Percentiles rank a stretch among this genome's conserved stretches.
Evolutionary conservation across 352 stramenopile genomes (phyloP).

Genomic region (Pythium periplocum): DNA sequence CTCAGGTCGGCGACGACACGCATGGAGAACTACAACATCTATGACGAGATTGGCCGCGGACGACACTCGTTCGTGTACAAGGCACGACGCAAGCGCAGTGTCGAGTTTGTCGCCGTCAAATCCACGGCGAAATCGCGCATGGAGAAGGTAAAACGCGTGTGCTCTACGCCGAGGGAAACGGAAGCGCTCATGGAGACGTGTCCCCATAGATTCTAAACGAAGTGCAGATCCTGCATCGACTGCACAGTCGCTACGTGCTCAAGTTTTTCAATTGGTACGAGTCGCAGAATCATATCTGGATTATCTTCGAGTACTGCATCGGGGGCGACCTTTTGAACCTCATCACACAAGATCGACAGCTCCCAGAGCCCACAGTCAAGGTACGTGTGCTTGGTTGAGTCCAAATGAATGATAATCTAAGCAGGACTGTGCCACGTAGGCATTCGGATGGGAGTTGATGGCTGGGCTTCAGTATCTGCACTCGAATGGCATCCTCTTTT

Average conservation of each 20-base stretch:
- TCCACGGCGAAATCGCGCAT: slow-evolving; percentile 89
- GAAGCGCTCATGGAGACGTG: no score
- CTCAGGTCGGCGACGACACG: not conserved
- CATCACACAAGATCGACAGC: slow-evolving; percentile 81
- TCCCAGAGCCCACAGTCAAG: slow-evolving; percentile 77
- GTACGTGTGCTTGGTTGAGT: slow-evolving; percentile 21
- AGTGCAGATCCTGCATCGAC: slow-evolving; percentile 84
- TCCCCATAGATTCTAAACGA: slow-evolving; percentile 72
- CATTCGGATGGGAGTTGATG: slow-evolving; percentile 71
- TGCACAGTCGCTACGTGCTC: slow-evolving; percentile 82
- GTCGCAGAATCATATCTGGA: slow-evolving; percentile 93
- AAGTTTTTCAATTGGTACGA: slow-evolving; percentile 96
- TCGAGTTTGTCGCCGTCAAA: slow-evolving; percentile 94
- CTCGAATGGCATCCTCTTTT: slow-evolving; percentile 84
- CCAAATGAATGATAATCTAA: no score
- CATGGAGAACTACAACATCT: slow-evolving; percentile 96
- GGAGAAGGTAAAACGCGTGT: slow-evolving; percentile 67
- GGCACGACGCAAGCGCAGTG: slow-evolving; percentile 86
- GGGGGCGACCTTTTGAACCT: slow-evolving; percentile 88
- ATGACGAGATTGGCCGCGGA: slow-evolving; percentile 91
- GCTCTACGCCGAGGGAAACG: not conserved
- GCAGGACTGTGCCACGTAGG: slow-evolving; percentile 15
- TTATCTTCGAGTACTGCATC: slow-evolving; percentile 94
- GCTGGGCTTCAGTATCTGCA: slow-evolving; percentile 88
- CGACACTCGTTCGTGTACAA: slow-evolving; percentile 92